Base-by-base conservation (phyloP, 495 filamentous ascomycete species). In the Trichocladium uniseriatum region DNA sequence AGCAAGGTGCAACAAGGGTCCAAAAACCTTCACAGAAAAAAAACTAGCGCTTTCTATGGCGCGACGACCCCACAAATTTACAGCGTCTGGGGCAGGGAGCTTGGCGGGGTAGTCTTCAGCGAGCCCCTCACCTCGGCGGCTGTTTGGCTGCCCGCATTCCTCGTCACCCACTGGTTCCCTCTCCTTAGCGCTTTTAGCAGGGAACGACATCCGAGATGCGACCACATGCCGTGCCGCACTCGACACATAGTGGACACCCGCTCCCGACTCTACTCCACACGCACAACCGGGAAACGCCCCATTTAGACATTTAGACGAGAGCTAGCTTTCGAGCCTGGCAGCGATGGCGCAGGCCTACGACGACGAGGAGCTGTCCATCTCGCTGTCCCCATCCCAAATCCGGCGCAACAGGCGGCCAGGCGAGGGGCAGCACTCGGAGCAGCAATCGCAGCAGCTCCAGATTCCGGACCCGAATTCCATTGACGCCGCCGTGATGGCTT, bases 291-390 rank as follows among this genome's bases (percentile, higher is more conserved):
- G 16, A 27, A 16, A 19, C 29, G 39, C 45, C 36, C 35, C 44
- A 42, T 49, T 14, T 19, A 21, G 28, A 49, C 13, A 37, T 50
- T 38, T 34, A 39, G 34, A 38, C 31, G 20, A 34, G 19, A 51
- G 39, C 32, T 31, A 20, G 20, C 48, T 28, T 43, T 16, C 29
- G 38, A 7, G 7, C 11, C 47, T 6, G 29, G 31, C 48, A 46
- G 56, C 52, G 59, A 84, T 82, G 79, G 69, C 78, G 32, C 72
- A 60, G 58, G 69, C 67, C 42, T 78, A 80, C 61, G 87, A 95
- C 64, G 87, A 94, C 70, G 89, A 94, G 69, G 89, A 95, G 70
- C 81, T 95, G 40, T 87, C 89, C 62, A 84, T 95, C 67, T 87
- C 88, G 53, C 76, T 95, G 38, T 79, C 83, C 15, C 69, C 72